These are phyloP conservation scores for Apiotrichum sp. DNA, from an alignment of 1,284 basidiomycete species.

Conservation along the genomic window DNA sequence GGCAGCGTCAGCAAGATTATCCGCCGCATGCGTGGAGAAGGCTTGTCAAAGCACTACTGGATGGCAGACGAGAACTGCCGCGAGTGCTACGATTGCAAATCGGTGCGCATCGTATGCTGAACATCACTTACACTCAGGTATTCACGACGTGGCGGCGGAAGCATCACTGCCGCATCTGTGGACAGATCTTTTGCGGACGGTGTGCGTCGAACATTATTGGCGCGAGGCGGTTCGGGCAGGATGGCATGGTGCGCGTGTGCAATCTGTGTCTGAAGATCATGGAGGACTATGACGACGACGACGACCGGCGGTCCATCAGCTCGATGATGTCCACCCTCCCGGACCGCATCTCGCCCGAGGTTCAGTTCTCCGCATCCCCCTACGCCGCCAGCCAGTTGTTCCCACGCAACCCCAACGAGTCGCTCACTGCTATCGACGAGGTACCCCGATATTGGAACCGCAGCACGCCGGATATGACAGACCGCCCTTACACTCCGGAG, in stretches of 20 bases:
- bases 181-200: slow-evolving; percentile 83
- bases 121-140: slow-evolving; percentile 73
- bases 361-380: slow-evolving; percentile 60
- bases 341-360: slow-evolving; percentile 41
- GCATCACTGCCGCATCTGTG: slow-evolving; percentile 91
- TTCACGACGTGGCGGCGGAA: slow-evolving; percentile 90
- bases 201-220: slow-evolving; percentile 98
- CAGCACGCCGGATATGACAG: slow-evolving; percentile 8
- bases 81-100: slow-evolving; percentile 86
- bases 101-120: slow-evolving; percentile 21
- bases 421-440: slow-evolving; percentile 42
- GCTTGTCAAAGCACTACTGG: slow-evolving; percentile 68
- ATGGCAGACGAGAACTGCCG: slow-evolving; percentile 95
- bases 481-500: slow-evolving; percentile 34
- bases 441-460: slow-evolving; percentile 26
- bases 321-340: slow-evolving; percentile 35
- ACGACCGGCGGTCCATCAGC: slow-evolving; percentile 41
- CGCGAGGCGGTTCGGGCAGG: slow-evolving; percentile 84
- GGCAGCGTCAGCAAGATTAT: slow-evolving; percentile 84
- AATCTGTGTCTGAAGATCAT: slow-evolving; percentile 90
- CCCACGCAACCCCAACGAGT: slow-evolving; percentile 41
- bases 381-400: slow-evolving; percentile 83
- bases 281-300: slow-evolving; percentile 65
- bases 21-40: slow-evolving; percentile 74
- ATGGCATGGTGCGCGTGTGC: slow-evolving; percentile 87